Conservation (phyloP, 129 eudicot genomes). For the Erigeron canadensis region DNA sequence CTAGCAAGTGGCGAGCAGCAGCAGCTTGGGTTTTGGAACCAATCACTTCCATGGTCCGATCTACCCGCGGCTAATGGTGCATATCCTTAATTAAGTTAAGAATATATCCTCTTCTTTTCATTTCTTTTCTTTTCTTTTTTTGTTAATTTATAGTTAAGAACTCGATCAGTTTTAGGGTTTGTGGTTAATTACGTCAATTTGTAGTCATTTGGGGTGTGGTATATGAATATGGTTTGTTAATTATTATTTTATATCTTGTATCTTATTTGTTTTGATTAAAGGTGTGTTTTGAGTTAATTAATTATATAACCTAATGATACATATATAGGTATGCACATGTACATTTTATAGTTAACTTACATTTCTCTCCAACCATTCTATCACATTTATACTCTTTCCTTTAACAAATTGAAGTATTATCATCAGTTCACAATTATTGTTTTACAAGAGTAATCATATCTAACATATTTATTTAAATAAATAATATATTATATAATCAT, state of each 20-base stretch:
- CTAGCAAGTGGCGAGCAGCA: constrained; percentile 53
- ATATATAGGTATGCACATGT: neutral
- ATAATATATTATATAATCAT: neutral
- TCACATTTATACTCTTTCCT: no score
- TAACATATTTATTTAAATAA: neutral
- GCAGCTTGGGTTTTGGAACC: constrained; percentile 66
- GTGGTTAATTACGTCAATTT: constrained; percentile 22
- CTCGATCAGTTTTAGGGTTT: constrained; percentile 37
- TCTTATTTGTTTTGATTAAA: constrained; percentile 44
- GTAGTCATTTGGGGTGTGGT: constrained; percentile 62
- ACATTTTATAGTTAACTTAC: neutral
- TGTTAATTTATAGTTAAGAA: constrained; percentile 33
- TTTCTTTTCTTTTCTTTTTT: constrained; percentile 5
- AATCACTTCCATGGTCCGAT: constrained; percentile 63
- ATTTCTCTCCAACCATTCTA: neutral
- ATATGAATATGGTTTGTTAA: constrained; percentile 54
- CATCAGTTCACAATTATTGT: no score
- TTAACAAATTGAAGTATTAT: no score
- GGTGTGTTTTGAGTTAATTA: constrained; percentile 39
- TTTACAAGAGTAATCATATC: no score
- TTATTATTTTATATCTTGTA: constrained; percentile 27
- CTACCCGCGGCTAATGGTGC: constrained; percentile 69
- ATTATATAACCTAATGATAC: constrained; percentile 5
- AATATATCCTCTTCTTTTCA: neutral
- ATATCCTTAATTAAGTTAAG: constrained; percentile 49